Conservation (phyloP, 805 yeast species). For the Candida berthetii region DNA sequence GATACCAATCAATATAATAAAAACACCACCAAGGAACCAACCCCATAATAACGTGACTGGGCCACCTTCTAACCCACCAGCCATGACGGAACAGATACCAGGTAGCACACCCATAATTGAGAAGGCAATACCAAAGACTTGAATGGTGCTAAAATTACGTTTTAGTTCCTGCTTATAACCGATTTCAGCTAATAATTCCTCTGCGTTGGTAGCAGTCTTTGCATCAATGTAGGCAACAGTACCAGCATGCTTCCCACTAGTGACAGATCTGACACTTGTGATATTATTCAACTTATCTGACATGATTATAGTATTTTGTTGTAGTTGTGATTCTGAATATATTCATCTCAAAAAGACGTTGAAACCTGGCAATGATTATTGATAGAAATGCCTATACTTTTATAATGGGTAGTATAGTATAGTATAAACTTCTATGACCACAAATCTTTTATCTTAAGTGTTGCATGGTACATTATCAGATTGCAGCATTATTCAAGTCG, state of each 20-base stretch:
- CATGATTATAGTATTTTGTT: too few relatives aligned
- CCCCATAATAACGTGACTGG: constrained; percentile 60
- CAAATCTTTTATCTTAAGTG: too few relatives aligned
- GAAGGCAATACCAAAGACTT: constrained; percentile 64
- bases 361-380: too few relatives aligned
- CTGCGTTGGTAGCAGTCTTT: constrained; percentile 7
- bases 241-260: constrained; percentile 2
- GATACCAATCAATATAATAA: constrained; percentile 47
- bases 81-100: constrained; percentile 60
- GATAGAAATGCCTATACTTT: too few relatives aligned
- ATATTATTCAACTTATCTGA: too few relatives aligned
- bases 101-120: too few relatives aligned
- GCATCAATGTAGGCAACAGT: constrained; percentile 16
- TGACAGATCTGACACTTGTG: not conserved
- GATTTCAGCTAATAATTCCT: constrained; percentile 23
- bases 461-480: too few relatives aligned
- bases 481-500: too few relatives aligned
- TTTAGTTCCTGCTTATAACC: constrained; percentile 65
- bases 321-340: too few relatives aligned
- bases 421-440: too few relatives aligned
- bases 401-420: too few relatives aligned
- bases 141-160: constrained; percentile 49
- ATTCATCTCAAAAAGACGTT: too few relatives aligned
- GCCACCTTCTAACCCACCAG: constrained; percentile 55
- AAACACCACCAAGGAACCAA: constrained; percentile 52